Evolutionary conservation across 805 yeast species (phyloP), one percentile per base, ranked within the genome.

Genomic region (Metschnikowia gelsemii): DNA sequence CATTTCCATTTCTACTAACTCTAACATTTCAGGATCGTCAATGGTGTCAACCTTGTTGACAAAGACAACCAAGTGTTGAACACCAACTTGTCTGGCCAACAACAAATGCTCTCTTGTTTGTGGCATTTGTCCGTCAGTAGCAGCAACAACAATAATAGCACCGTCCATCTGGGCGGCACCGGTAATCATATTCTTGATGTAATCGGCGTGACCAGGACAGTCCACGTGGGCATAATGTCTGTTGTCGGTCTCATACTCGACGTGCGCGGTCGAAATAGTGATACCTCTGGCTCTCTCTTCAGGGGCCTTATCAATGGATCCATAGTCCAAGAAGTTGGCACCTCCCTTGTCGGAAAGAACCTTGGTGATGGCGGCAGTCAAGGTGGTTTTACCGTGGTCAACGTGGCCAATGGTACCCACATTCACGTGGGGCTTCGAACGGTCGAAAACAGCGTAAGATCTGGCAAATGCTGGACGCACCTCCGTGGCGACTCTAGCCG

Each of bases 161-260:
- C 98, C 97, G 70, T 91, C 98, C 97, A 90, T 90, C 70, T 91
- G 96, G 59, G 98, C 96, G 60, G 98, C 97, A 83, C 98, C 98
- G 55, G 96, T 88, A 69, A 91, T 91, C 98, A 91, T 91, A 73
- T 91, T 91, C 78, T 91, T 91, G 73, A 91, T 91, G 73, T 90
- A 91, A 78, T 91, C 98, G 53, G 95, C 93, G 80, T 91, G 98
- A 62, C 98, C 98, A 42, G 97, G 97, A 70, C 96, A 88, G 78
- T 90, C 98, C 56, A 90, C 96, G 68, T 90, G 97, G 57, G 98
- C 91, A 63, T 90, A 90, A 70, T 91, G 98, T 73, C 97, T 85
- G 66, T 84, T 87, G 22, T 73, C 88, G 50, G 98, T 91, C 70
- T 88, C 95, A 72, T 90, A 91, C 73, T 91, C 97, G 61, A 90